Conservation (phyloP, 2,329 filamentous ascomycete genomes). For the Cladosporium velox region DNA sequence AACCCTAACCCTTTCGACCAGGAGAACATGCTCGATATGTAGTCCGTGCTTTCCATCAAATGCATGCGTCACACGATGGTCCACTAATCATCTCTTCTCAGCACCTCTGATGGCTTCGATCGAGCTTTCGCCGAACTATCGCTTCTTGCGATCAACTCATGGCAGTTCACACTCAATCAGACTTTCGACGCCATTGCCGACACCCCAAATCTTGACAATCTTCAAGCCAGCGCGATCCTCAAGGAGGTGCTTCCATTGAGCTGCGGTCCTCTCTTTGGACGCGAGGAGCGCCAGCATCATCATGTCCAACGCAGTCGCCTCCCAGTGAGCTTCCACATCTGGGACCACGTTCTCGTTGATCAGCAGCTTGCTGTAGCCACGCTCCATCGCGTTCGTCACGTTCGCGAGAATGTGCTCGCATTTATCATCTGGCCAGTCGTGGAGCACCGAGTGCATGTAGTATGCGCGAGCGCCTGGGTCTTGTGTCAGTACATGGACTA, state of each 20-base stretch:
- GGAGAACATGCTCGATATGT: no score
- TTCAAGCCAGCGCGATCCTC: slow-evolving; percentile 8
- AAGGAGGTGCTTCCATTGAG: slow-evolving; percentile 38
- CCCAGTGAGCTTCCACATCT: slow-evolving; percentile 23
- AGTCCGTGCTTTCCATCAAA: no score
- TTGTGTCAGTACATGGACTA: neutral
- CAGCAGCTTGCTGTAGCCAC: slow-evolving; percentile 30
- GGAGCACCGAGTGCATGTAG: slow-evolving; percentile 31
- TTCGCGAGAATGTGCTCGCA: slow-evolving; percentile 25
- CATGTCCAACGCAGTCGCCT: slow-evolving; percentile 39
- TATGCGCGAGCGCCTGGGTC: slow-evolving; percentile 27
- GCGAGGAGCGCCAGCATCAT: slow-evolving; percentile 45
- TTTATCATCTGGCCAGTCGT: slow-evolving; percentile 31
- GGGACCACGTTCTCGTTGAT: slow-evolving; percentile 32
- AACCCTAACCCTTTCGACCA: no score
- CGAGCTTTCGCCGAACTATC: no score
- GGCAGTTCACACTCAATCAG: slow-evolving; percentile 11
- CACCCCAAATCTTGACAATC: slow-evolving; percentile 13
- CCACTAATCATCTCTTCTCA: no score
- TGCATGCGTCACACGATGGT: no score
- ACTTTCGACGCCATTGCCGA: slow-evolving; percentile 18
- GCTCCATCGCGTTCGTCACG: slow-evolving; percentile 29
- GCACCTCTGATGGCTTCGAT: no score
- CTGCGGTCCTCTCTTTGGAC: slow-evolving; percentile 43
- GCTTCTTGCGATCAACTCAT: slow-evolving; percentile 3